These are phyloP conservation scores for Kandelia obovata DNA, from an alignment of 345 rosid species.

Conservation along the genomic window DNA sequence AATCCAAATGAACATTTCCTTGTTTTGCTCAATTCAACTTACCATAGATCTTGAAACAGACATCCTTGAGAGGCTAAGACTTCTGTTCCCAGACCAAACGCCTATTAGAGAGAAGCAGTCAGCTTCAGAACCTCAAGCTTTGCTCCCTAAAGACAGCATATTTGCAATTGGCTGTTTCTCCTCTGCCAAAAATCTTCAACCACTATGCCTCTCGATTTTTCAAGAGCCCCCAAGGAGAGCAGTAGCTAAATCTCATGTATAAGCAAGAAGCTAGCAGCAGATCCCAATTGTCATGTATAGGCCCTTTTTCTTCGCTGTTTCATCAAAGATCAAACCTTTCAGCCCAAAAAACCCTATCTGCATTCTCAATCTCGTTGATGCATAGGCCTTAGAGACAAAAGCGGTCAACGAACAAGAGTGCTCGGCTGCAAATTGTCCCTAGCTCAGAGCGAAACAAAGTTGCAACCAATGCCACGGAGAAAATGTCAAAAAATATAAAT, in stretches of 20 bases:
- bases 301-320: background rate
- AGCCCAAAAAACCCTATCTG: background rate
- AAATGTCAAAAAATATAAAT: background rate
- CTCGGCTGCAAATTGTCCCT: conserved; percentile 8
- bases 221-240: background rate
- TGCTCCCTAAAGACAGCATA: too few species aligned
- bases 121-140: too few species aligned
- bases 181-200: background rate
- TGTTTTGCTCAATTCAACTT: background rate
- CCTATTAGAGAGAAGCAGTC: too few species aligned
- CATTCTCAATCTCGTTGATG: background rate
- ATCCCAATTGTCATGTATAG: conserved; percentile 2
- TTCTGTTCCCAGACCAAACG: too few species aligned
- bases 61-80: background rate
- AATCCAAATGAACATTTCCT: background rate
- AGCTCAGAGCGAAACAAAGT: conserved; percentile 6
- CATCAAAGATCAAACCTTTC: background rate
- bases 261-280: background rate
- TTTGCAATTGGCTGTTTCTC: too few species aligned
- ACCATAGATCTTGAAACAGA: background rate
- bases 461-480: conserved; percentile 3
- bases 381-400: background rate
- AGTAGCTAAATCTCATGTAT: background rate
- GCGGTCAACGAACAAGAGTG: background rate
- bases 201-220: background rate